Percentiles rank a stretch among this genome's conserved stretches.
phyloP scores from a whole-genome alignment of 495 filamentous ascomycete species.

The Cenococcum geophilum region DNA sequence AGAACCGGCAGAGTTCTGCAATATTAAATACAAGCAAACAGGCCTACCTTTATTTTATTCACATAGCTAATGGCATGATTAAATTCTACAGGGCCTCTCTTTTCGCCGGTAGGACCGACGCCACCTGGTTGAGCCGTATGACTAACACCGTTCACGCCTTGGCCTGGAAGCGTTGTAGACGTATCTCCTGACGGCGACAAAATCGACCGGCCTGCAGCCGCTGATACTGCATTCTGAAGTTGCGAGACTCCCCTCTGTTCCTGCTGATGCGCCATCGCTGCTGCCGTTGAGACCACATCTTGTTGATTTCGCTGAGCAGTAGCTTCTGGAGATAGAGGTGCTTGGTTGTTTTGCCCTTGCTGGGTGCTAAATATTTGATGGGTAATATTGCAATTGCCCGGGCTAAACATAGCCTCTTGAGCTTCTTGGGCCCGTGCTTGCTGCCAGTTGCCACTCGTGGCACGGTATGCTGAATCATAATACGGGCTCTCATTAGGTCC shows the following conservation, averaged over 20 bases:
- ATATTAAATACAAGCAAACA: no score
- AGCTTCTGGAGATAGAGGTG: slow-evolving; percentile 41
- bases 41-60: slow-evolving; percentile 93
- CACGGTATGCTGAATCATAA: slow-evolving; percentile 24
- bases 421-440: slow-evolving; percentile 20
- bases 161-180: slow-evolving; percentile 44
- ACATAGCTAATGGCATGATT: slow-evolving; percentile 99
- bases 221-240: slow-evolving; percentile 65
- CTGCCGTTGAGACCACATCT: slow-evolving; percentile 41
- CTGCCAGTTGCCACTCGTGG: slow-evolving; percentile 21
- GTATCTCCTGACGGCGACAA: slow-evolving; percentile 36
- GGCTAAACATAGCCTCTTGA: slow-evolving; percentile 34
- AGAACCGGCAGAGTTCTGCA: no score
- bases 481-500: slow-evolving; percentile 22
- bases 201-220: slow-evolving; percentile 46
- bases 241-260: slow-evolving; percentile 79
- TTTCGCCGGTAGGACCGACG: slow-evolving; percentile 55
- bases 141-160: slow-evolving; percentile 38
- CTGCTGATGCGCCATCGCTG: slow-evolving; percentile 60
- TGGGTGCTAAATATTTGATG: slow-evolving; percentile 35
- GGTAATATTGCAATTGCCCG: slow-evolving; percentile 30
- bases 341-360: slow-evolving; percentile 20
- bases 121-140: slow-evolving; percentile 48
- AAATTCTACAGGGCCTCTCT: slow-evolving; percentile 93
- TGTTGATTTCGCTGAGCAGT: slow-evolving; percentile 41